Evolutionary conservation across 2,329 filamentous ascomycete genomes (phyloP), one percentile per base, ranked within the genome.

Genomic region (Nemania bipapillata): DNA sequence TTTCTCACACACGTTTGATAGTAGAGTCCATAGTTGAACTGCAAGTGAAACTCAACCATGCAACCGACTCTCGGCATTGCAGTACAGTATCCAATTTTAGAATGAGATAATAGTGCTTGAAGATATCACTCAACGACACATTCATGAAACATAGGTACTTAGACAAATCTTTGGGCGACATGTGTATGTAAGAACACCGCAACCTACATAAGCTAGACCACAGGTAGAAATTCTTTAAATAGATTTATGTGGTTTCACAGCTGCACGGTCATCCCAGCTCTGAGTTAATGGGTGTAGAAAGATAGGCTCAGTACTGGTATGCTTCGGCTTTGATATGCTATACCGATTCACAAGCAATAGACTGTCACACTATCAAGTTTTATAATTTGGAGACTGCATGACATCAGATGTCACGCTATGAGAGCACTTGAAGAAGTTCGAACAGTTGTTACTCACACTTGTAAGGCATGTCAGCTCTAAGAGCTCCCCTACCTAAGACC

Each of bases 211-310:
- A n/a, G 40, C 12, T 42, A 40, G n/a, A 6, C 53, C 40, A 4
- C 40, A 8, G 37, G 59, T 42, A 35, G 49, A 22, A 7, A 54
- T 37, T 30, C 53, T 63, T 63, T 49, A 57, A 69, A 63, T 63
- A 63, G 52, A 69, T 35, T 57, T 40, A 22, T 50, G 32, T 40
- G 26, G 62, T 61, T 68, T 68, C 61, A 68, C 26, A 53, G 32
- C 52, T 59, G 20, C 26, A 53, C 15, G 17, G n/a, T 37, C 24
- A 45, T 4, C 28, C 40, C 45, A 49, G 45, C 6, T n/a, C 24
- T 32, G 50, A 63, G 50, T 35, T 15, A 40, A n/a, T 56, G 32
- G 12, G n/a, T 55, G 32, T 15, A 57, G 37, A 47, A 58, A 22
- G 24, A 47, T n/a, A 47, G 12, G 17, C n/a, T 32, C 40, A 53